These are phyloP conservation scores for Magnusiomyces starmeri DNA, from an alignment of 1,139 yeast genomes.

Conservation along the genomic window DNA sequence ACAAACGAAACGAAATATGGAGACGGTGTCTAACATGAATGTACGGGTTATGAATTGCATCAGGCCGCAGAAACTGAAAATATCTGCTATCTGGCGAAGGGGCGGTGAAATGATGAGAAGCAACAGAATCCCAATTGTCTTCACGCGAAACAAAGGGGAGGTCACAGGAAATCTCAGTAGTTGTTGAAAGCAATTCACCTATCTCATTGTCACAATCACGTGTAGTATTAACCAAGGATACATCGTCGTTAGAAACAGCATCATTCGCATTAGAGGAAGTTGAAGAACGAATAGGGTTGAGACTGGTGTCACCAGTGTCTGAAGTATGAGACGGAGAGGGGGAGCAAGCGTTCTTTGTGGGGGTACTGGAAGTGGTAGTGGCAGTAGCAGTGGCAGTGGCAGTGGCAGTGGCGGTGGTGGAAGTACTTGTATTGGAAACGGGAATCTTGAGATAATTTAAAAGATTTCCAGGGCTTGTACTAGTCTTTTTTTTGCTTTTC, in stretches of 20 bases:
- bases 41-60: constrained; percentile 58
- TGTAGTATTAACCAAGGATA: background rate
- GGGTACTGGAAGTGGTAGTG: background rate
- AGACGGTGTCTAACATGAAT: constrained; percentile 68
- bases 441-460: constrained; percentile 7
- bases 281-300: too few relatives aligned
- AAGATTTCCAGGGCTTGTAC: constrained; percentile 10
- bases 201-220: background rate
- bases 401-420: background rate
- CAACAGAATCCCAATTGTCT: constrained; percentile 18
- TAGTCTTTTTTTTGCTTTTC: constrained; percentile 4
- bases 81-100: constrained; percentile 14
- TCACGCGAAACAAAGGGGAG: constrained; percentile 23
- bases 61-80: constrained; percentile 46
- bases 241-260: constrained; percentile 5
- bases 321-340: background rate
- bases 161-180: constrained; percentile 17
- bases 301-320: background rate
- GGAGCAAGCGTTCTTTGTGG: background rate
- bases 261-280: too few relatives aligned
- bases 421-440: background rate
- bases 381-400: background rate
- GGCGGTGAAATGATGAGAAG: constrained; percentile 20
- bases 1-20: constrained; percentile 71
- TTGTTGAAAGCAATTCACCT: constrained; percentile 8